Base-by-base conservation (phyloP, 1,284 basidiomycete species). In the Trametes pubescens region DNA sequence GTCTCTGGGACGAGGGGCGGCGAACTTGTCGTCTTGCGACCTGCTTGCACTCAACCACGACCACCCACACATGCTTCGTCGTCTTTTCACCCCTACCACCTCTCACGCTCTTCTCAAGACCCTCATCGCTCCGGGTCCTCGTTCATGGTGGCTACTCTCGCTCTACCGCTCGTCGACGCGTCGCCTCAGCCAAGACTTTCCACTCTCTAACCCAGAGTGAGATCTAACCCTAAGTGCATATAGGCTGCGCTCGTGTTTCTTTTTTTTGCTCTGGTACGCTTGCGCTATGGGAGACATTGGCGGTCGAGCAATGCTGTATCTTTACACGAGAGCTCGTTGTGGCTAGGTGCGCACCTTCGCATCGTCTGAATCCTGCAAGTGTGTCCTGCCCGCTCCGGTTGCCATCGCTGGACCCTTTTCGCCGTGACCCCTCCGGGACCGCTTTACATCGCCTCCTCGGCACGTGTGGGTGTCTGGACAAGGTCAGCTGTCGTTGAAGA, bases 151-250 rank as follows among this genome's bases (percentile, higher is more conserved):
- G 46, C 53, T 24, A 51, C 53, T 38, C 55, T 51, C 59, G 43
- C 69, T 67, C 65, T 65, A 24, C 66, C 68, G 60, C 55, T 62
- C 51, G 55, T 67, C 61, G 53, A 61, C 51, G 53, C 64, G 70
- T 70, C 66, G 71, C 71, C 64, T 68, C 72, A 75, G 73, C 74
- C 74, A 73, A 74, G 67, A 72, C 53, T 57, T 66, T 71, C 67
- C 74, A 69, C 73, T 71, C 71, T 69, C 65, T 65, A 70, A 73
- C 72, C 67, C 71, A 70, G 76, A 79, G 78, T 81, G 81, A 73
- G 71, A 79, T 80, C 81, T 83, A 84, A 84, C 82, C 82, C 83
- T 84, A 83, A 79, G 75, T 76, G 68, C 69, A 69, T 68, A 71
- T 70, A 38, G 75, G 77, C 74, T 65, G 68, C 71, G 65, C 65